Base-by-base conservation (phyloP, 768 basidiomycete species). In the Galerina marginata region DNA sequence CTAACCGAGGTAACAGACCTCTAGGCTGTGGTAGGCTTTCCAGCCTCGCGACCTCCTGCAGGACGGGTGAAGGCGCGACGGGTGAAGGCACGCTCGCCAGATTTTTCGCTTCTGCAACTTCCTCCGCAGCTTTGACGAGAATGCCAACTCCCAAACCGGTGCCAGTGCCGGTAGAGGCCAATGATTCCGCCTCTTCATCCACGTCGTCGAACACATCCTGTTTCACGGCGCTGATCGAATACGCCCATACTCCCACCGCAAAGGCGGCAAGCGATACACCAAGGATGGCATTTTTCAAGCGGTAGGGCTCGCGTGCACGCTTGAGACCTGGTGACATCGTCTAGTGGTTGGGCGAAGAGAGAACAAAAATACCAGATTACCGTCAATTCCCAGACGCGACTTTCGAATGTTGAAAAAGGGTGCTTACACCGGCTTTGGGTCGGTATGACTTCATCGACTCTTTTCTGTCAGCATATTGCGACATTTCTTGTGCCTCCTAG, bases 181-280 rank as follows among this genome's bases (percentile, higher is more conserved):
- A 79, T 43, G 83, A 83, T 61, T 77, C 77, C 29, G 87, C 92
- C 69, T 92, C 90, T 62, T 91, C 90, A 67, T 93, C 92, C 43
- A 93, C 81, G 71, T 94, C 93, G 65, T 90, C 87, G 71, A 96
- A 97, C 42, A 91, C 87, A 71, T 97, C 95, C 70, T 98, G 95
- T 70, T 91, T 94, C 56, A 98, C 95, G 29, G 95, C 95, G 33
- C 87, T 85, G 69, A 99, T 96, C 15, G 95, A 95, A 76, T 98
- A 99, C 4, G 88, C 81, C 86, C 93, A 99, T 9, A 97, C 88
- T 26, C 89, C 90, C 12, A 86, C 83, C 29, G 86, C 89, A 71
- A 97, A 96, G 0, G 83, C 82, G 26, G 86, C 83, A 45, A 98
- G 82, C 2, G 80, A 68, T 46, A 88, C 63, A 7, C 96, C 96